phyloP scores from a whole-genome alignment of 2,329 filamentous ascomycete species.

The Diaporthe helianthi region DNA sequence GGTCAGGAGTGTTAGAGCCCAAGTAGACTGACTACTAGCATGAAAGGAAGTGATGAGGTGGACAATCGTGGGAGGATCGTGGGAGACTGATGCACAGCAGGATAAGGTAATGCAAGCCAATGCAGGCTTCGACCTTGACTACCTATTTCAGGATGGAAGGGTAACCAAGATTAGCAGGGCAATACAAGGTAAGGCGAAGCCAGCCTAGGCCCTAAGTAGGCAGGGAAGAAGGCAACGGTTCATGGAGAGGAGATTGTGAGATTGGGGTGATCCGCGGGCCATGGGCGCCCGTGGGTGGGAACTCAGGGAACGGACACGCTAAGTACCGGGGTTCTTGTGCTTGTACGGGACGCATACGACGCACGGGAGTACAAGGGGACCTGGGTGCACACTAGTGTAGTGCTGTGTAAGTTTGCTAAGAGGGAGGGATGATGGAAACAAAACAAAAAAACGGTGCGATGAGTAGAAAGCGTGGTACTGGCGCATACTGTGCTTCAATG shows the following conservation, averaged over 20 bases:
- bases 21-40: no score
- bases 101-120: constrained; percentile 27
- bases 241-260: constrained; percentile 24
- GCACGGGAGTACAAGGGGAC: not conserved
- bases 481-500: not conserved
- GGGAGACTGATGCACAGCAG: constrained; percentile 21
- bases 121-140: constrained; percentile 22
- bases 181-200: constrained; percentile 13
- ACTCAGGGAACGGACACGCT: no score
- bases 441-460: constrained; percentile 17
- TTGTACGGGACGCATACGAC: not conserved
- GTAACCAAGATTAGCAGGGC: constrained; percentile 20
- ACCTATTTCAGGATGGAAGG: constrained; percentile 12
- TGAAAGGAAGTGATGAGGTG: no score
- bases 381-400: not conserved
- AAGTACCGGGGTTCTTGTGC: not conserved
- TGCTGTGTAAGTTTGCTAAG: not conserved
- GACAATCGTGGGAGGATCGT: no score
- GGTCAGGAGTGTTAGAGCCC: constrained; percentile 5
- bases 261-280: constrained; percentile 26
- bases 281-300: not conserved
- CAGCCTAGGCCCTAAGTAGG: no score
- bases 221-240: constrained; percentile 22
- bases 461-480: not conserved
- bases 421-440: not conserved